phyloP scores from a whole-genome alignment of 306 rosid genomes.

The Pterocarpus santalinus region DNA sequence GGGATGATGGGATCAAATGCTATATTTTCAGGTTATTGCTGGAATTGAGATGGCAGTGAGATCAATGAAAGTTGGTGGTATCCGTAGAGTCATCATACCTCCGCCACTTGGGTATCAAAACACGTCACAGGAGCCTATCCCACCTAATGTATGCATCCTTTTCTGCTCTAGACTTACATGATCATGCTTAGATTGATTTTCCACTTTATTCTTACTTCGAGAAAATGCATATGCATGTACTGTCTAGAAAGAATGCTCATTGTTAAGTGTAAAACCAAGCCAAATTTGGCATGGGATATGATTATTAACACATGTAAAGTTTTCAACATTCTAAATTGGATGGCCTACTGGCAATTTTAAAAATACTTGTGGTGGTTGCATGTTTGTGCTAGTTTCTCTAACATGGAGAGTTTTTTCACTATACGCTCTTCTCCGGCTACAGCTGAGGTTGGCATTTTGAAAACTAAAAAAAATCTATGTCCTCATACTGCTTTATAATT shows the following conservation, averaged over 20 bases:
- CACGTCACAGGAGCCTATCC: slow-evolving; percentile 91
- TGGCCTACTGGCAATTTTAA: neutral
- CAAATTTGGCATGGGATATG: neutral
- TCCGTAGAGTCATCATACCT: slow-evolving; percentile 82
- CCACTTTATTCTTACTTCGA: neutral
- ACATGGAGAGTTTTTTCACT: neutral
- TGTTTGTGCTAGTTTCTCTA: slow-evolving; percentile 11
- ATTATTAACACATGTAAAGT: neutral
- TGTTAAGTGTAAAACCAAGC: neutral
- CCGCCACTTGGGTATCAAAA: slow-evolving; percentile 93
- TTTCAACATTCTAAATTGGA: slow-evolving; percentile 1
- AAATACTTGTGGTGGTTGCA: neutral
- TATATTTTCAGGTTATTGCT: slow-evolving; percentile 67
- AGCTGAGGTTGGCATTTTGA: neutral
- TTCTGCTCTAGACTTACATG: slow-evolving; percentile 28
- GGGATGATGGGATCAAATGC: slow-evolving; percentile 9
- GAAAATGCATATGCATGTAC: neutral
- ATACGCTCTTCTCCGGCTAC: neutral
- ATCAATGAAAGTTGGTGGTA: slow-evolving; percentile 90
- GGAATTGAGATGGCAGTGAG: slow-evolving; percentile 86
- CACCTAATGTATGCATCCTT: slow-evolving; percentile 76
- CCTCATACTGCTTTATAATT: neutral
- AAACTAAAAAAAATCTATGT: neutral
- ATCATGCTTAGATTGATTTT: slow-evolving; percentile 21
- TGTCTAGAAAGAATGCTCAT: neutral